Evolutionary conservation across 805 yeast genomes (phyloP).

Genomic region (Candida peoriensis): DNA sequence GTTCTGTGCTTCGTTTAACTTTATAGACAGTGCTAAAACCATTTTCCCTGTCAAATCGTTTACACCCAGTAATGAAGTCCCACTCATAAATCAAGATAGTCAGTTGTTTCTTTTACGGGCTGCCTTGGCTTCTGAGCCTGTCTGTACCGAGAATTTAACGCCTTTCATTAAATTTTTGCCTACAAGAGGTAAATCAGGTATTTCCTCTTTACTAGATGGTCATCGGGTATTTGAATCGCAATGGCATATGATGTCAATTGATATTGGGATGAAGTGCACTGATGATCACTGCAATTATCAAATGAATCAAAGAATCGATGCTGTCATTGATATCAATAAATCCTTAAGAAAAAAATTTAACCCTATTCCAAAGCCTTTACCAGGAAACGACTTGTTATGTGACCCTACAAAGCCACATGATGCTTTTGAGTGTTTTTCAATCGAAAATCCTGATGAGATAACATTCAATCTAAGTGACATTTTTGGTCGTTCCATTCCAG

Average conservation of each 20-base stretch:
- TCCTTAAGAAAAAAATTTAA: conserved; percentile 55
- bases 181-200: conserved; percentile 86
- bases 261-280: conserved; percentile 55
- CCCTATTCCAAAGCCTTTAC: conserved; percentile 78
- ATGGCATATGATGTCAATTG: conserved; percentile 94
- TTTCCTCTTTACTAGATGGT: conserved; percentile 82
- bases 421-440: conserved; percentile 74
- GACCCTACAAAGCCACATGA: conserved; percentile 57
- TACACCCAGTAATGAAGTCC: conserved; percentile 21
- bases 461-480: conserved; percentile 54
- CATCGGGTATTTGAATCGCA: conserved; percentile 84
- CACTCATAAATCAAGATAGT: conserved; percentile 28
- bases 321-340: conserved; percentile 67
- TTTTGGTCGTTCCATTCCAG: conserved; percentile 64
- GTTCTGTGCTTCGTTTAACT: conserved; percentile 92
- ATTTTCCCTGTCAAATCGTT: conserved; percentile 52
- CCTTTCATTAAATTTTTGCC: conserved; percentile 89
- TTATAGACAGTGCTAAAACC: conserved; percentile 75
- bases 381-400: conserved; percentile 69
- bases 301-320: conserved; percentile 63
- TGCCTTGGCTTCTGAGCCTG: conserved; percentile 89
- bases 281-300: conserved; percentile 39
- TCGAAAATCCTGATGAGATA: conserved; percentile 42
- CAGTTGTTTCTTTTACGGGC: conserved; percentile 64
- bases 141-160: conserved; percentile 94